Evolutionary conservation across 345 rosid species (phyloP).

Genomic region (Laguncularia racemosa): DNA sequence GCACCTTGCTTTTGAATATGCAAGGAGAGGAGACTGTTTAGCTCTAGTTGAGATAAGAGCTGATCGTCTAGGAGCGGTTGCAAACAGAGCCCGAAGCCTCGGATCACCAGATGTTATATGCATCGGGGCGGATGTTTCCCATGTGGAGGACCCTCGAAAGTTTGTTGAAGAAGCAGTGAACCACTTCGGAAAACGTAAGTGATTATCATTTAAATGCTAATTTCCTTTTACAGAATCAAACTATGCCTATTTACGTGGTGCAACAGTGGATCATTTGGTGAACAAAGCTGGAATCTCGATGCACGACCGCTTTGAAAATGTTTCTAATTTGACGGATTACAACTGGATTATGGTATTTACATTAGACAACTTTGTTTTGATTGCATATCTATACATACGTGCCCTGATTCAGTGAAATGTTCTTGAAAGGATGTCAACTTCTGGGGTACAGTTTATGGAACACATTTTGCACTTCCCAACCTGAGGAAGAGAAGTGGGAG

Average conservation of each 20-base stretch:
- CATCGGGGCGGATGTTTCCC: conserved; percentile 17
- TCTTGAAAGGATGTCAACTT: conserved; percentile 41
- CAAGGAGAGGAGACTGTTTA: conserved; percentile 18
- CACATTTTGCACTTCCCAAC: conserved; percentile 49
- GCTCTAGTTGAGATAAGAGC: conserved; percentile 25
- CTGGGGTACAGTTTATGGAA: conserved; percentile 49
- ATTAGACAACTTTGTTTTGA: too few relatives aligned
- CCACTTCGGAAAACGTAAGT: conserved; percentile 23
- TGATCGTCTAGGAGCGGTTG: conserved; percentile 16
- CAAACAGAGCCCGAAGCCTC: conserved; percentile 11
- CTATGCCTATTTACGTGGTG: too few relatives aligned
- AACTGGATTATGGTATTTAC: too few relatives aligned
- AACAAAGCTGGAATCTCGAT: conserved; percentile 30
- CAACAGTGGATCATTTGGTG: conserved; percentile 44
- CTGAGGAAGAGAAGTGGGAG: conserved; percentile 40
- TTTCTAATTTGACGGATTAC: too few relatives aligned
- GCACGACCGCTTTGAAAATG: too few relatives aligned
- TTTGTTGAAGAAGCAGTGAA: conserved; percentile 14
- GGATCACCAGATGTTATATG: conserved; percentile 19
- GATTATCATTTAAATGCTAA: too few relatives aligned
- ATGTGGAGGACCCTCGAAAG: conserved; percentile 9
- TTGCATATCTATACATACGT: too few relatives aligned
- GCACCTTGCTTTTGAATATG: conserved; percentile 30
- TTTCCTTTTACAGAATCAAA: too few relatives aligned
- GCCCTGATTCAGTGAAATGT: too few relatives aligned